These are phyloP conservation scores for Thielaviopsis populi DNA, from an alignment of 2,329 filamentous ascomycete genomes.

Conservation along the genomic window DNA sequence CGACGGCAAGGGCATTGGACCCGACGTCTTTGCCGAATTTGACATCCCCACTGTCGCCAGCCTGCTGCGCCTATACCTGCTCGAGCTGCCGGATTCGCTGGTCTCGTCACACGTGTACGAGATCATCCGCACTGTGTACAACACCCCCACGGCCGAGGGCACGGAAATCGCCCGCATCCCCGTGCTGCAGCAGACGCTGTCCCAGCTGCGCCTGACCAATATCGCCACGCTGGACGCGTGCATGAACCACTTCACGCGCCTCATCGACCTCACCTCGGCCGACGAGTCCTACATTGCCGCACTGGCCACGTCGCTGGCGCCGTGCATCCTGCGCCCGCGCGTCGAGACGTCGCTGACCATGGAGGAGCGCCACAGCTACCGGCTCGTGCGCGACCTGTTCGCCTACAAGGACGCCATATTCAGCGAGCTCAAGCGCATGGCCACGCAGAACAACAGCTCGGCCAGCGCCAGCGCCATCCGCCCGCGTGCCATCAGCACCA, in stretches of 20 bases:
- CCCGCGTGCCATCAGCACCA: slow-evolving; percentile 77
- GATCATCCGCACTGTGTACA: slow-evolving; percentile 95
- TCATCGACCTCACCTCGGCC: slow-evolving; percentile 92
- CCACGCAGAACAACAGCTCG: slow-evolving; percentile 50
- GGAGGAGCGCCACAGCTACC: slow-evolving; percentile 86
- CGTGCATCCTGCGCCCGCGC: slow-evolving; percentile 77
- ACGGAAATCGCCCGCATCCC: slow-evolving; percentile 68
- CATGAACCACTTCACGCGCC: slow-evolving; percentile 92
- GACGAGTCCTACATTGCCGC: slow-evolving; percentile 70
- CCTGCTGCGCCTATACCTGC: slow-evolving; percentile 80
- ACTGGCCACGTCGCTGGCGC: slow-evolving; percentile 60
- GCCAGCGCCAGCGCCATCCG: slow-evolving; percentile 37
- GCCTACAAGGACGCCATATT: slow-evolving; percentile 92
- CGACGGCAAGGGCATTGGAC: slow-evolving; percentile 64
- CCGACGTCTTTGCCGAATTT: slow-evolving; percentile 68
- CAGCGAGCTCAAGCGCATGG: slow-evolving; percentile 84
- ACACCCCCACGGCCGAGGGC: slow-evolving; percentile 59
- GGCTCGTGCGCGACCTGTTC: slow-evolving; percentile 82
- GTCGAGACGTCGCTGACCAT: slow-evolving; percentile 80
- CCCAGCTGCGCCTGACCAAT: slow-evolving; percentile 86
- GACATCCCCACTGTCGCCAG: slow-evolving; percentile 91
- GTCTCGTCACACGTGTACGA: slow-evolving; percentile 98
- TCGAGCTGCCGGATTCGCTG: slow-evolving; percentile 93
- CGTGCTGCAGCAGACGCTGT: slow-evolving; percentile 88
- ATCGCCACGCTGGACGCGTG: slow-evolving; percentile 97